Evolutionary conservation across 163 green algal genomes (phyloP).

Genomic region (Volvox carteri): DNA sequence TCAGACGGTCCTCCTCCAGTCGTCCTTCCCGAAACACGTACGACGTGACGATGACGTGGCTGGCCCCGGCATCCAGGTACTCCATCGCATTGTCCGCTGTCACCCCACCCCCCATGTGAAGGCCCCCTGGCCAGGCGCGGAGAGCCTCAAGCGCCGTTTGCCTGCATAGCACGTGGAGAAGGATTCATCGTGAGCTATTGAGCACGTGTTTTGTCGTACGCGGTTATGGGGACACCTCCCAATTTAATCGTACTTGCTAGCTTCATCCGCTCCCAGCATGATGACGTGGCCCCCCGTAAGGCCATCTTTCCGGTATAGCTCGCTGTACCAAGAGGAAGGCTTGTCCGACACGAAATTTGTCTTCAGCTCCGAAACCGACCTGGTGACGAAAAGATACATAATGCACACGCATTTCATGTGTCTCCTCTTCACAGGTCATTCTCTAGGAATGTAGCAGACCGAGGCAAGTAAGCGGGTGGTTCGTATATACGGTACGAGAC

Average conservation of each 20-base stretch:
- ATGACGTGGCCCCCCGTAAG: slow-evolving; percentile 97
- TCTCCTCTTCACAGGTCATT: no score
- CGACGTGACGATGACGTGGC: slow-evolving; percentile 98
- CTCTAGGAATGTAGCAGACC: no score
- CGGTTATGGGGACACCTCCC: no score
- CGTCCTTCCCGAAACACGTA: slow-evolving; percentile 93
- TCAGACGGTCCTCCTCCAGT: slow-evolving; percentile 89
- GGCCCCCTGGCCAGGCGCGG: slow-evolving; percentile 84
- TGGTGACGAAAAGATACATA: no score
- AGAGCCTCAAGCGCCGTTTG: slow-evolving; percentile 83
- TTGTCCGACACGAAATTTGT: slow-evolving; percentile 97
- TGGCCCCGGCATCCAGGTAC: slow-evolving; percentile 94
- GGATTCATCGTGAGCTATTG: no score
- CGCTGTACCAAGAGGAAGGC: slow-evolving; percentile 87
- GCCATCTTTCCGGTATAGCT: slow-evolving; percentile 88
- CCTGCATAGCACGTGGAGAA: no score
- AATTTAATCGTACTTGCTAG: slow-evolving; percentile 71
- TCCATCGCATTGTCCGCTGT: slow-evolving; percentile 86
- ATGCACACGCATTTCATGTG: no score
- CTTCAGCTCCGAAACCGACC: slow-evolving; percentile 68
- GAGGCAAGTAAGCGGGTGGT: no score
- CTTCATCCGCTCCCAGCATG: slow-evolving; percentile 93
- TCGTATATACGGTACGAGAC: no score
- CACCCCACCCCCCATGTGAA: slow-evolving; percentile 97
- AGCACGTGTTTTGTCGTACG: no score